Evolutionary conservation across 2,329 filamentous ascomycete genomes (phyloP).

Genomic region (Daldinia sp.): DNA sequence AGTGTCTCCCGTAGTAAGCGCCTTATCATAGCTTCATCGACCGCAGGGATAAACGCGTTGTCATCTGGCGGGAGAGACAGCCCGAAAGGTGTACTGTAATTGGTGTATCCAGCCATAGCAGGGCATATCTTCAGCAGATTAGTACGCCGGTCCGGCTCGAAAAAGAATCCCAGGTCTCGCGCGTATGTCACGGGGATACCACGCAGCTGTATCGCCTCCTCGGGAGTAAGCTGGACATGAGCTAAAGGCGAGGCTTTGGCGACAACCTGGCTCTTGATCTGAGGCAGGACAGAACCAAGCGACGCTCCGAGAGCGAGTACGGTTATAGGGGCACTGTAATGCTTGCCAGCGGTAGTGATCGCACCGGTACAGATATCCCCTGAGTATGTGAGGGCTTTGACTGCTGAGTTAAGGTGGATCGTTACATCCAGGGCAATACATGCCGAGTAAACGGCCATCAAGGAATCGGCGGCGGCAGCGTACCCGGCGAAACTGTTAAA

Average conservation of each 20-base stretch:
- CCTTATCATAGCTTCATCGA: slow-evolving; percentile 65
- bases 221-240: slow-evolving; percentile 67
- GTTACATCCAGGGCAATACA: slow-evolving; percentile 43
- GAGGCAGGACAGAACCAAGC: slow-evolving; percentile 60
- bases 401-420: slow-evolving; percentile 57
- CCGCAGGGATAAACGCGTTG: slow-evolving; percentile 63
- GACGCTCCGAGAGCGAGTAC: slow-evolving; percentile 66
- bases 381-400: slow-evolving; percentile 57
- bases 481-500: slow-evolving; percentile 69
- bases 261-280: slow-evolving; percentile 62
- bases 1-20: slow-evolving; percentile 44
- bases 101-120: slow-evolving; percentile 68
- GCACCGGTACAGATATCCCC: slow-evolving; percentile 48
- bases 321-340: slow-evolving; percentile 54
- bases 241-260: slow-evolving; percentile 71
- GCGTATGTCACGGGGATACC: slow-evolving; percentile 72
- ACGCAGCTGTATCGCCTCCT: slow-evolving; percentile 65
- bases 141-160: slow-evolving; percentile 71
- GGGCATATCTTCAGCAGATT: slow-evolving; percentile 71
- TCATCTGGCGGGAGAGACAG: slow-evolving; percentile 58
- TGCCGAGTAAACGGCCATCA: not conserved
- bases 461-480: slow-evolving; percentile 60
- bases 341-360: slow-evolving; percentile 45
- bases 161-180: slow-evolving; percentile 73
- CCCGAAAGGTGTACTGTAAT: slow-evolving; percentile 57